Conservation (phyloP, 2,329 filamentous ascomycete genomes). For the Colletotrichum brevisporum region DNA sequence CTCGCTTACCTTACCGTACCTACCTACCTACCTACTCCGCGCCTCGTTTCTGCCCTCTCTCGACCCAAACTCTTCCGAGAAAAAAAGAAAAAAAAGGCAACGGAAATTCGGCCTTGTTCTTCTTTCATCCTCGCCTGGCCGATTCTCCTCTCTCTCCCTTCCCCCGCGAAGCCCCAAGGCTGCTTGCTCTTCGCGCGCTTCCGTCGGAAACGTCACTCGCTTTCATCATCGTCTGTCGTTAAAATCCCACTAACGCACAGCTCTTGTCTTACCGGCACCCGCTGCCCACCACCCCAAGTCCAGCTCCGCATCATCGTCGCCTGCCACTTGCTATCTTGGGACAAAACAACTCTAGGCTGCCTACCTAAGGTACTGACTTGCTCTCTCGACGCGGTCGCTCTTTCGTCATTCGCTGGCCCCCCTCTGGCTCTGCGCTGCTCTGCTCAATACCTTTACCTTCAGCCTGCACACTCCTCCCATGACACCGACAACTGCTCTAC, state of each 20-base stretch:
- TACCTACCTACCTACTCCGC: slow-evolving; percentile 11
- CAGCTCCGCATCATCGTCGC: slow-evolving; percentile 39
- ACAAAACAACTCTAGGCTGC: slow-evolving; percentile 14
- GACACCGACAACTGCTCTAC: slow-evolving; percentile 16
- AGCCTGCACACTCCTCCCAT: slow-evolving; percentile 14
- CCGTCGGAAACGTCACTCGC: slow-evolving; percentile 39
- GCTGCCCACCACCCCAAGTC: slow-evolving; percentile 21
- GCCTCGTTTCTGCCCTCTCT: slow-evolving; percentile 8
- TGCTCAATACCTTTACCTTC: background rate
- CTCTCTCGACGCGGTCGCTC: slow-evolving; percentile 16
- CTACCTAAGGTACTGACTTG: background rate
- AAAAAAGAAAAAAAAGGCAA: background rate
- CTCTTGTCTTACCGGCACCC: slow-evolving; percentile 38
- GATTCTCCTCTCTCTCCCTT: slow-evolving; percentile 19
- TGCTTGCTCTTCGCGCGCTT: slow-evolving; percentile 26
- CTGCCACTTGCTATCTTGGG: slow-evolving; percentile 30
- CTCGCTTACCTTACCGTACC: slow-evolving; percentile 29
- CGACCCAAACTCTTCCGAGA: slow-evolving; percentile 10
- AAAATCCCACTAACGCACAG: slow-evolving; percentile 40
- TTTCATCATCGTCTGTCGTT: slow-evolving; percentile 37
- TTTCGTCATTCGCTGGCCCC: slow-evolving; percentile 26
- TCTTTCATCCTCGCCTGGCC: slow-evolving; percentile 8
- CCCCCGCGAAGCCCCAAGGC: slow-evolving; percentile 4
- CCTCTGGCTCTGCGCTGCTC: background rate
- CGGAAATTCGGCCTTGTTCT: background rate